phyloP scores from a whole-genome alignment of 2,329 filamentous ascomycete genomes.

The Neonectria magnoliae region DNA sequence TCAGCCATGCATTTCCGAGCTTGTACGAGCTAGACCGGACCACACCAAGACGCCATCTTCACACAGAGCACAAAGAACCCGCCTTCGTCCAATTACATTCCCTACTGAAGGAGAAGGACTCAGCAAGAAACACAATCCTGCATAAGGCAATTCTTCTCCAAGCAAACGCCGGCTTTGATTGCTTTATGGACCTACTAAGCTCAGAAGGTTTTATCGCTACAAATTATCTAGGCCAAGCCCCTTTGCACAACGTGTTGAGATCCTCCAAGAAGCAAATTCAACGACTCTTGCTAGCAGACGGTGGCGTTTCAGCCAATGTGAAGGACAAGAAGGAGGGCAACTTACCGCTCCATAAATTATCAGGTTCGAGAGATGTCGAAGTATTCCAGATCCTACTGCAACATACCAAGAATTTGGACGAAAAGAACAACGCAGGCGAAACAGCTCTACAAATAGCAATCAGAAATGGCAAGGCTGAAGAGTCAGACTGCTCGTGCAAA shows the following conservation, averaged over 20 bases:
- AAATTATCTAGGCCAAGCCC: neutral
- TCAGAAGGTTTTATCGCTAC: neutral
- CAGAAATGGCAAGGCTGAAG: accelerated
- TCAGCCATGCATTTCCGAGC: neutral
- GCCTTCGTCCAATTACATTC: neutral
- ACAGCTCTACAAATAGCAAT: neutral
- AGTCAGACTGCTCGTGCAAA: neutral
- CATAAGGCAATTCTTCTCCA: accelerated
- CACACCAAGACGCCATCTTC: neutral
- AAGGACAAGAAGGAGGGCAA: neutral
- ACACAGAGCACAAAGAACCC: neutral
- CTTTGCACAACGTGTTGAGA: neutral
- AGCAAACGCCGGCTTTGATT: neutral
- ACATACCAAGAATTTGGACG: neutral
- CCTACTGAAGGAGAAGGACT: neutral
- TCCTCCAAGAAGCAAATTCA: neutral
- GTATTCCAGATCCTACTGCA: neutral
- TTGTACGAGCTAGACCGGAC: neutral
- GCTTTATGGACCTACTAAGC: neutral
- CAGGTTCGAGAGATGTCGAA: accelerated
- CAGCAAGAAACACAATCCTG: neutral
- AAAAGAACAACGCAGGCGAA: neutral
- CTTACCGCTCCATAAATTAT: neutral
- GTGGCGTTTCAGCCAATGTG: neutral
- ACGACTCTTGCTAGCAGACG: neutral